Evolutionary conservation across 1,284 basidiomycete genomes (phyloP), one percentile per base, ranked within the genome.

Genomic region (Ganoderma multipileum): DNA sequence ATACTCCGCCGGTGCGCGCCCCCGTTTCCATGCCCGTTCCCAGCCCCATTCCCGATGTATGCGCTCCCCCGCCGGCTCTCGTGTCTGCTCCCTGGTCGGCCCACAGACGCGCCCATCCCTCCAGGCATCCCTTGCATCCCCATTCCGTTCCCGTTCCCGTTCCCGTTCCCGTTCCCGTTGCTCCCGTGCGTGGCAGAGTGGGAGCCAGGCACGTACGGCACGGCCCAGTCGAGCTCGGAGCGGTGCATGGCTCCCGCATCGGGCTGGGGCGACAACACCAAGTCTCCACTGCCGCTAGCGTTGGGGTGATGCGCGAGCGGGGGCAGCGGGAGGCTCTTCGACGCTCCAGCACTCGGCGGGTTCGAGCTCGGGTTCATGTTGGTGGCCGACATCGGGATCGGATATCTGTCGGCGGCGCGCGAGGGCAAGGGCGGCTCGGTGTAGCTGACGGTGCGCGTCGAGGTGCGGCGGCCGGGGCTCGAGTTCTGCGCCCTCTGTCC

Each of bases 201-300:
- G 8, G 55, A 58, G 4, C 30, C 30, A n/a, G 63, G 52, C 16
- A 63, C 30, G 41, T 47, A 60, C 9, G 71, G 71, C 41, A 72
- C 71, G 44, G 64, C 64, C 58, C 64, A 65, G 64, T 72, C 71
- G 44, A 72, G 50, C 0, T 64, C 55, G 20, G 71, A 71, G 14
- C 54, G 65, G 16, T 33, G 63, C 11, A 57, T 47, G n/a, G 63
- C 57, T 11, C 33, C 67, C 0, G 58, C 50, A 2, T 67, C 61
- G n/a, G 50, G 23, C 12, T 50, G 47, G 11, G 47, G 33, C 1
- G 44, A 47, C 16, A 61, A 64, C 14, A 61, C 63, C 3, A 38
- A 11, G 39, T 44, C 28, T 26, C 59, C 41, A 23, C 58, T 60
- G 42, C 39, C 16, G 33, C 47, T 50, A 1, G 52, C 47, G 33